Evolutionary conservation across 495 filamentous ascomycete genomes (phyloP).

Genomic region (Tetracladium setigerum): DNA sequence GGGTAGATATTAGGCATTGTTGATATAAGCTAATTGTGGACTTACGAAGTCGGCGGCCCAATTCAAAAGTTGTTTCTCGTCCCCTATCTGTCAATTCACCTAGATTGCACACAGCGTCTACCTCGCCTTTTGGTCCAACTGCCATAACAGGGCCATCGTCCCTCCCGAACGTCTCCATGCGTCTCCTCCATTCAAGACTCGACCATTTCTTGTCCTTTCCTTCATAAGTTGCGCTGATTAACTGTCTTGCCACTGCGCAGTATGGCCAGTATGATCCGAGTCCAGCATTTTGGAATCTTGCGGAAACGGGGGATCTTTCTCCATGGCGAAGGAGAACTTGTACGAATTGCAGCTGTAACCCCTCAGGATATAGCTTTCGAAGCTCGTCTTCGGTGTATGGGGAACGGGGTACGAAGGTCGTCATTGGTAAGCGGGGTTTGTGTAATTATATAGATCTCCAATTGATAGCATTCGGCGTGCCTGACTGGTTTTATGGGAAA

Average conservation of each 20-base stretch:
- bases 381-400: conserved; percentile 82
- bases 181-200: conserved; percentile 66
- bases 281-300: conserved; percentile 87
- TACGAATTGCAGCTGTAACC: conserved; percentile 76
- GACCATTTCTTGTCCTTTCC: conserved; percentile 41
- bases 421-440: conserved; percentile 44
- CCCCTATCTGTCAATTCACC: conserved; percentile 87
- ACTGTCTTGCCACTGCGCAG: conserved; percentile 65
- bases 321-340: conserved; percentile 90
- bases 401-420: conserved; percentile 61
- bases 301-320: conserved; percentile 78
- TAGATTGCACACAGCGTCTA: conserved; percentile 74
- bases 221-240: conserved; percentile 63
- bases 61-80: conserved; percentile 70
- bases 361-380: conserved; percentile 66
- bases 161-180: conserved; percentile 70
- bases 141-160: conserved; percentile 65
- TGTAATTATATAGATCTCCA: too few species aligned
- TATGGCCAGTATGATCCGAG: conserved; percentile 86
- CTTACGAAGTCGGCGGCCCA: conserved; percentile 66
- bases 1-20: too few species aligned
- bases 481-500: too few species aligned
- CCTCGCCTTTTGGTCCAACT: conserved; percentile 54
- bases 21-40: too few species aligned
- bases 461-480: too few species aligned